These are phyloP conservation scores for Auricularia sp. DNA, from an alignment of 768 basidiomycete species.

Conservation along the genomic window DNA sequence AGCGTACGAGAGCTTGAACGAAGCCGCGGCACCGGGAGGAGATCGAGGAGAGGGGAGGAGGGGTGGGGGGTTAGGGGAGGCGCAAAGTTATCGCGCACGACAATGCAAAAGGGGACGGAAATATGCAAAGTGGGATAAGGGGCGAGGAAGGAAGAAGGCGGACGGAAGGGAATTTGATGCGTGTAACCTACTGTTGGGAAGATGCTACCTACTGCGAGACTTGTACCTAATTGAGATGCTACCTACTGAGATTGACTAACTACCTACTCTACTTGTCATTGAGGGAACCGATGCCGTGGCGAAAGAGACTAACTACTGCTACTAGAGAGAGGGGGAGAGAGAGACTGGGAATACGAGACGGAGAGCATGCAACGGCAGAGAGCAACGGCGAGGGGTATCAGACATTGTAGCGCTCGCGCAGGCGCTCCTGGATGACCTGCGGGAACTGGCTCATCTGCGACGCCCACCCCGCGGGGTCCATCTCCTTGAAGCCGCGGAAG, in stretches of 20 bases:
- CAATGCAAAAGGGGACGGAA: not conserved
- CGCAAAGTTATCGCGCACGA: not conserved
- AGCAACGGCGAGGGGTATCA: constrained; percentile 24
- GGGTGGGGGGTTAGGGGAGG: not conserved
- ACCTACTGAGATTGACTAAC: constrained; percentile 1
- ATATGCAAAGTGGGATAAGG: not conserved
- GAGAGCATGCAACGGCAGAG: not conserved
- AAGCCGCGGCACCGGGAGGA: constrained; percentile 2
- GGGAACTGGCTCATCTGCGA: constrained; percentile 78
- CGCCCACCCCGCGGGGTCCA: constrained; percentile 78
- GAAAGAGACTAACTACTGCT: constrained; percentile 2
- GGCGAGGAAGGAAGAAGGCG: not conserved
- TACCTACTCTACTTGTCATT: constrained; percentile 2
- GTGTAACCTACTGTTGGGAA: constrained; percentile 5
- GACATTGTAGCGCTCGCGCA: constrained; percentile 81
- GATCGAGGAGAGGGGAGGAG: not conserved
- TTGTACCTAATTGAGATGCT: not conserved
- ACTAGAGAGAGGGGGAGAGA: not conserved
- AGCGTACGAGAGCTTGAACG: not conserved
- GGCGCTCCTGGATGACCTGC: constrained; percentile 76
- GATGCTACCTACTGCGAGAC: constrained; percentile 6
- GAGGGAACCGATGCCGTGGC: constrained; percentile 3
- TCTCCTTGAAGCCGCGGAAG: constrained; percentile 80
- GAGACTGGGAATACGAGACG: not conserved
- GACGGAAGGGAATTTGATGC: not conserved